Percentiles rank a stretch among this genome's conserved stretches.
Evolutionary conservation across 2,329 filamentous ascomycete genomes (phyloP).

Genomic region (Aspergillus sp.): DNA sequence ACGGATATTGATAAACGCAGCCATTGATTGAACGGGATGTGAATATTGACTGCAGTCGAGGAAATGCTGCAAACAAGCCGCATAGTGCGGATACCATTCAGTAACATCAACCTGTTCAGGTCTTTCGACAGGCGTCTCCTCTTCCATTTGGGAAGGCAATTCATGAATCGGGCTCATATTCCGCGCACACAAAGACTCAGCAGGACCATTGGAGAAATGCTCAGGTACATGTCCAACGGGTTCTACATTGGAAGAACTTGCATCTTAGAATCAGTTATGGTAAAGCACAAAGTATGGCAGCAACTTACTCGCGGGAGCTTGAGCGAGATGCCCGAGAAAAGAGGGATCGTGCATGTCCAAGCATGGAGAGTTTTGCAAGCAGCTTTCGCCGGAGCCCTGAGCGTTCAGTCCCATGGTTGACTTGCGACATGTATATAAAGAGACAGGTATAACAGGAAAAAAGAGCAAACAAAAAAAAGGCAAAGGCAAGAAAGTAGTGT

Average conservation of each 20-base stretch:
- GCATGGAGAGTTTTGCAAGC: constrained; percentile 22
- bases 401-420: constrained; percentile 18
- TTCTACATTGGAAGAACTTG: constrained; percentile 18
- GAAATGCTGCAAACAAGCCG: constrained; percentile 80
- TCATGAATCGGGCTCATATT: constrained; percentile 9
- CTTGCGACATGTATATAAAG: constrained; percentile 11
- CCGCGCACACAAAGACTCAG: constrained; percentile 4
- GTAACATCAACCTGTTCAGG: constrained; percentile 55
- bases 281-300: not conserved
- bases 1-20: constrained; percentile 84
- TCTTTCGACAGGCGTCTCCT: constrained; percentile 11
- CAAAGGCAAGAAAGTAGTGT: not conserved
- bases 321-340: constrained; percentile 14
- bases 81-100: constrained; percentile 84
- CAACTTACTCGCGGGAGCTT: constrained; percentile 20
- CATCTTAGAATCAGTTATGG: constrained; percentile 6
- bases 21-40: constrained; percentile 70
- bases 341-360: constrained; percentile 21
- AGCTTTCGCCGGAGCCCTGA: constrained; percentile 23
- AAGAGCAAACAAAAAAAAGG: not conserved
- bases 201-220: constrained; percentile 4
- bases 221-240: constrained; percentile 1
- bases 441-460: not conserved
- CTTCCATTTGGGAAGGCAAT: constrained; percentile 7
- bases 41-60: constrained; percentile 79